Evolutionary conservation across 176 grass and related monocot genomes (phyloP).

Genomic region (Hyparrhenia diplandra): DNA sequence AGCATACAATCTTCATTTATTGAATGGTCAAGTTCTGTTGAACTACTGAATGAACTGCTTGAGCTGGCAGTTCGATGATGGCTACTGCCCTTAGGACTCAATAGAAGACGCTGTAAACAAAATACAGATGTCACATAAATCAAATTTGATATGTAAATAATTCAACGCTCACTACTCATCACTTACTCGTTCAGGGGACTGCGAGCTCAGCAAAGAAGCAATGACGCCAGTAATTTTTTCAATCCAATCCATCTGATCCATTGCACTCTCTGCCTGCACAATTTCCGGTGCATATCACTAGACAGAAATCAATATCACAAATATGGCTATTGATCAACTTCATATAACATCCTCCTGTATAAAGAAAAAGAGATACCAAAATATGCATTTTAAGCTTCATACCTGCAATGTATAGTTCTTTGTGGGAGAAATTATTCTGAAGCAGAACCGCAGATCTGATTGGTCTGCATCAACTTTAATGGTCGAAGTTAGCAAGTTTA

Average conservation of each 20-base stretch:
- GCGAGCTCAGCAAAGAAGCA: constrained; percentile 93
- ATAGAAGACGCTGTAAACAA: constrained; percentile 75
- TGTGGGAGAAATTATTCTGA: constrained; percentile 94
- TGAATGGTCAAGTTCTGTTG: constrained; percentile 76
- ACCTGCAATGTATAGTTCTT: constrained; percentile 99
- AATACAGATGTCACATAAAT: constrained; percentile 26
- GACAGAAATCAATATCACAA: constrained; percentile 21
- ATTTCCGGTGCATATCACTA: constrained; percentile 31
- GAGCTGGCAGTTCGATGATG: constrained; percentile 72
- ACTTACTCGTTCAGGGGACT: constrained; percentile 90
- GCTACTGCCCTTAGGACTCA: constrained; percentile 54
- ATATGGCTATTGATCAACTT: constrained; percentile 15
- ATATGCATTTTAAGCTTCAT: background rate
- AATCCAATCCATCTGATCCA: constrained; percentile 99
- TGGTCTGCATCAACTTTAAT: constrained; percentile 97
- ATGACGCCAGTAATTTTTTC: constrained; percentile 99
- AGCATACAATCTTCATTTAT: constrained; percentile 69
- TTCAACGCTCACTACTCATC: background rate
- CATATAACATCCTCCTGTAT: background rate
- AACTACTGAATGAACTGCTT: constrained; percentile 87
- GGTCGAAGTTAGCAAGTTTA: constrained; percentile 95
- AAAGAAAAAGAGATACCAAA: background rate
- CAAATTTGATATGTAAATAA: constrained; percentile 28
- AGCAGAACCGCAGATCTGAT: constrained; percentile 94
- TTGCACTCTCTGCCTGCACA: constrained; percentile 88